Base-by-base conservation (phyloP, 768 basidiomycete genomes). In the Psilocybe azurescens region DNA sequence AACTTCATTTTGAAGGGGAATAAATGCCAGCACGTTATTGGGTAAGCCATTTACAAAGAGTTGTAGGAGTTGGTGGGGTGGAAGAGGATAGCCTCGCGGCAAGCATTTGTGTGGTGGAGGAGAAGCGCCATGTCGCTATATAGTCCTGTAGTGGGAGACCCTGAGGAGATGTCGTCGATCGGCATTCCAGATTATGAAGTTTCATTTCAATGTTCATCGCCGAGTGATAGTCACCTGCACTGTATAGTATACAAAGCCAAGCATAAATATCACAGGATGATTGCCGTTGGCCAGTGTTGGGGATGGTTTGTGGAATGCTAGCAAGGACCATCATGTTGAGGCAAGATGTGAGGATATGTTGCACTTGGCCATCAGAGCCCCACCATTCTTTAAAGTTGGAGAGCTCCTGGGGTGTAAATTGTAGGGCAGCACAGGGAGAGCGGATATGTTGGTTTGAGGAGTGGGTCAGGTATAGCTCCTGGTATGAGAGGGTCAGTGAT, bases 21-120 rank as follows among this genome's bases (percentile, higher is more conserved):
- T 20, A 18, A 60, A 3, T 14, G 29, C 1, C 9, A 29, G 14
- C 10, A 14, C 1, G 38, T 38, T 32, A 13, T 20, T 48, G 1
- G 53, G 59, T 3, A 60, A 46, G 24, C 59, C 59, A 47, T 54
- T 20, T 11, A 52, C 32, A 9, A 60, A 54, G 5, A 60, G 44
- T 10, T 48, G 44, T 14, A 60, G 52, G 2, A 46, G 52, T 47
- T 53, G 59, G 32, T 29, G 59, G 16, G 51, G 52, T 5, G 33
- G 38, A 18, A 53, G 44, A 39, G 59, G 59, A 18, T 53, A 60
- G 9, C 59, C 59, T n/a, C n/a, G 59, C 18, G 3, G 51, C 24
- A n/a, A 13, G 8, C 51, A 60, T 53, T 38, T 60, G 52, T 16
- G 47, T 53, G 4, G 36, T 24, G 24, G 39, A n/a, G 0, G 30